phyloP scores from a whole-genome alignment of 2,329 filamentous ascomycete species.

The Metarhizium album region DNA sequence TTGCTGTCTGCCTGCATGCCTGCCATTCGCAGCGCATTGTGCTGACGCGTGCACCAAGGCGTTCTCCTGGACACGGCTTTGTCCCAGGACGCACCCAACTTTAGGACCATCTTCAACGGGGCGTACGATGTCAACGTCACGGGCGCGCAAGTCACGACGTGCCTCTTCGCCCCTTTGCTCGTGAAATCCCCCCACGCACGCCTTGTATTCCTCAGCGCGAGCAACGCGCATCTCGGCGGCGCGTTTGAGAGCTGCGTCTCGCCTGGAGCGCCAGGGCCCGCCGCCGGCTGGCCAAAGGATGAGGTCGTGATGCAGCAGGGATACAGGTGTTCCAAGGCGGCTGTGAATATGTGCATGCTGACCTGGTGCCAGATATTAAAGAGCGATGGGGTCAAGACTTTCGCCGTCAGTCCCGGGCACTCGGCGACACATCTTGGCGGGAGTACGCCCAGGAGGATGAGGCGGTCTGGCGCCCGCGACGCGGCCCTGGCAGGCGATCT shows the following conservation, averaged over 20 bases:
- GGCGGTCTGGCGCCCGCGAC: slow-evolving; percentile 24
- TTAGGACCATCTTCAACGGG: slow-evolving; percentile 25
- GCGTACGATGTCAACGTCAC: slow-evolving; percentile 40
- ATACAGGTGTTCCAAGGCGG: slow-evolving; percentile 17
- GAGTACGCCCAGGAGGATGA: slow-evolving; percentile 15
- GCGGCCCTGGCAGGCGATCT: slow-evolving; percentile 25
- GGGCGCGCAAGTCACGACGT: slow-evolving; percentile 31
- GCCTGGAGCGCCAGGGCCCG: slow-evolving; percentile 13
- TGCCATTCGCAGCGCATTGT: neutral
- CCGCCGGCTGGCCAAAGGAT: slow-evolving; percentile 38
- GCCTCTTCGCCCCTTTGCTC: slow-evolving; percentile 32
- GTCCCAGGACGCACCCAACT: neutral
- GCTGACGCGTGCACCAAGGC: slow-evolving; percentile 16
- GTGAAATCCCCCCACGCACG: slow-evolving; percentile 30
- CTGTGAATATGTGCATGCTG: slow-evolving; percentile 22
- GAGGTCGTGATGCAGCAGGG: slow-evolving; percentile 27
- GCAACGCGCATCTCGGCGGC: slow-evolving; percentile 28
- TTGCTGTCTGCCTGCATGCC: neutral
- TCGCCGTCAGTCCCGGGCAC: slow-evolving; percentile 35
- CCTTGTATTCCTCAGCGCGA: slow-evolving; percentile 34
- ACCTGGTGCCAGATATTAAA: slow-evolving; percentile 33
- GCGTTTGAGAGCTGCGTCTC: slow-evolving; percentile 17
- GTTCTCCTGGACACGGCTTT: slow-evolving; percentile 30
- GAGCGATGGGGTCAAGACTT: slow-evolving; percentile 40
- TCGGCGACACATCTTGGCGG: slow-evolving; percentile 35